Percentiles rank a stretch among this genome's conserved stretches.
Conservation (phyloP, 75 land plant species). For the Sequoia sempervirens region DNA sequence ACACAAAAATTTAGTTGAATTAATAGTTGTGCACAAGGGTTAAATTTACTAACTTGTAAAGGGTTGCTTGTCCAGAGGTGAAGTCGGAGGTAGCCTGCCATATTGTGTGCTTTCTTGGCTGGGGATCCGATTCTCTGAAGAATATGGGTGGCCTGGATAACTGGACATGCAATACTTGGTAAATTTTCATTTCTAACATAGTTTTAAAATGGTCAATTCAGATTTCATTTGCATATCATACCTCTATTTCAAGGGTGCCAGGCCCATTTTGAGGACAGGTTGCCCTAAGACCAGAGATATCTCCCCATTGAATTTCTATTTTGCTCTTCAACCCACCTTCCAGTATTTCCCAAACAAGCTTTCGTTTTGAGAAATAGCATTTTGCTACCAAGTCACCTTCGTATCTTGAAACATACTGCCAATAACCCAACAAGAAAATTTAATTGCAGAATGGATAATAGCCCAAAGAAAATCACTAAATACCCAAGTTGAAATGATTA, state of each 20-base stretch:
- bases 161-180: conserved; percentile 14
- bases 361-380: too few relatives aligned
- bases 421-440: background rate
- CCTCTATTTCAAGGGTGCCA: conserved; percentile 67
- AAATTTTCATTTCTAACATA: background rate
- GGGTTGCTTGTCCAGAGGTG: conserved; percentile 70
- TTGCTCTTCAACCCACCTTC: conserved; percentile 21
- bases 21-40: background rate
- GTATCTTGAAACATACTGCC: conserved; percentile 31
- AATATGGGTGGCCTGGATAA: conserved; percentile 68
- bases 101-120: conserved; percentile 77
- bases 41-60: conserved; percentile 36
- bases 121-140: conserved; percentile 69
- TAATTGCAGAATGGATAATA: too few relatives aligned
- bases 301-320: conserved; percentile 83
- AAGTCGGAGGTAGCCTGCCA: conserved; percentile 73
- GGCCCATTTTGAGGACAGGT: conserved; percentile 33
- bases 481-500: too few relatives aligned
- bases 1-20: background rate
- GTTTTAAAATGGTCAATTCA: too few relatives aligned
- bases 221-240: conserved; percentile 7
- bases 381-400: conserved; percentile 51
- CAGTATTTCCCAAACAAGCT: too few relatives aligned
- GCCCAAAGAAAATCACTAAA: too few relatives aligned
- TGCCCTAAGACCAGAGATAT: conserved; percentile 66